These are phyloP conservation scores for Trichoderma afroharzianum DNA, from an alignment of 2,329 filamentous ascomycete genomes.

Conservation along the genomic window DNA sequence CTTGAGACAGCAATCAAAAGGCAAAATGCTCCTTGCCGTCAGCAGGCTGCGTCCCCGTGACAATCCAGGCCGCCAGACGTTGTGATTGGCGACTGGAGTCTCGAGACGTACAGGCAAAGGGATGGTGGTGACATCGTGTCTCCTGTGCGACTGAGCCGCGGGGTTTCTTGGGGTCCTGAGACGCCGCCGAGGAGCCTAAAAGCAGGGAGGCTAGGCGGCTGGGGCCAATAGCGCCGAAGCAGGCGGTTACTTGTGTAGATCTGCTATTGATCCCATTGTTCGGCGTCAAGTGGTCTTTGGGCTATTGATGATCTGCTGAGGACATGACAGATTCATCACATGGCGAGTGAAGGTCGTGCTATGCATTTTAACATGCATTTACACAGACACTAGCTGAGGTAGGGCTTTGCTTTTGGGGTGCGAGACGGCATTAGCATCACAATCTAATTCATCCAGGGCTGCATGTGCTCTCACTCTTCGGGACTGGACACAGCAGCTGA, in stretches of 20 bases:
- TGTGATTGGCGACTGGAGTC: conserved; percentile 3
- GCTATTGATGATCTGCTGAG: not conserved
- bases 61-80: not conserved
- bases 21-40: not conserved
- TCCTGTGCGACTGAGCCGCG: conserved; percentile 4
- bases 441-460: not conserved
- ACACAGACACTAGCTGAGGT: not conserved
- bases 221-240: conserved; percentile 4
- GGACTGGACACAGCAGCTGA: conserved; percentile 1
- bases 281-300: not conserved
- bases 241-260: not conserved
- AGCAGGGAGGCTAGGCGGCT: conserved; percentile 9
- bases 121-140: conserved; percentile 5
- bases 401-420: not conserved
- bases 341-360: not conserved
- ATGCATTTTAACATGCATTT: not conserved
- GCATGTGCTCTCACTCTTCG: not conserved
- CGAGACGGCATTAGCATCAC: not conserved
- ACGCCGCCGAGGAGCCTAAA: not conserved
- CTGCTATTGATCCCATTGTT: not conserved
- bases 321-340: conserved; percentile 2
- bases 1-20: not conserved
- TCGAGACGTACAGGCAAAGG: not conserved
- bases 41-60: conserved; percentile 11
- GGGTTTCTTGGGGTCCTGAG: conserved; percentile 7